Conservation (phyloP, 306 rosid genomes). For the Elaeagnus macrophylla region DNA sequence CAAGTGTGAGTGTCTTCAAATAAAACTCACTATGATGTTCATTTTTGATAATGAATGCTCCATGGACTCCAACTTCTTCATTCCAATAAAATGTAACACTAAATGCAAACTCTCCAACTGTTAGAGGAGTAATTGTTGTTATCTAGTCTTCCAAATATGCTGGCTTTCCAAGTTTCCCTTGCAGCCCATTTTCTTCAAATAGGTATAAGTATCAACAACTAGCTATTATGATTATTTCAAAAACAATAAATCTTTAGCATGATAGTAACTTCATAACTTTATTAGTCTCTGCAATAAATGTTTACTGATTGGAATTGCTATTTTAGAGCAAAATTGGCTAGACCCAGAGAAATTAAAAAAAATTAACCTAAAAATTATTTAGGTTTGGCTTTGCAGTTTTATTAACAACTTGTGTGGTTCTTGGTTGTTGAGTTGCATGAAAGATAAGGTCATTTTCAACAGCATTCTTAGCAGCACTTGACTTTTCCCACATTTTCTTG, state of each 20-base stretch:
- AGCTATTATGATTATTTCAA: neutral
- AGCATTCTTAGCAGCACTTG: too few species aligned
- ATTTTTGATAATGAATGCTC: slow-evolving; percentile 60
- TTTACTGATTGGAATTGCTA: too few species aligned
- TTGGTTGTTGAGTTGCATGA: too few species aligned
- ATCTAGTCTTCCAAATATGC: slow-evolving; percentile 57
- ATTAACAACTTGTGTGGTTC: too few species aligned
- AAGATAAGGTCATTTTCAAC: too few species aligned
- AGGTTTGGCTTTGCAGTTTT: too few species aligned
- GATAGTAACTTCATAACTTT: neutral
- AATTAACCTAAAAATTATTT: too few species aligned
- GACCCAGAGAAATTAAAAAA: too few species aligned
- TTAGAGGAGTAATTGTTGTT: slow-evolving; percentile 26
- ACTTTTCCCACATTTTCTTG: too few species aligned
- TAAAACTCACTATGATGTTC: slow-evolving; percentile 62
- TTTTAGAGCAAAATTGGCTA: too few species aligned
- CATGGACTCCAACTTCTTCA: slow-evolving; percentile 47
- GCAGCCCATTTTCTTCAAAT: slow-evolving; percentile 34
- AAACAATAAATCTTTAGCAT: neutral
- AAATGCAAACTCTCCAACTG: slow-evolving; percentile 47
- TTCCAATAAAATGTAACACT: slow-evolving; percentile 58
- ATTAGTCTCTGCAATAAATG: neutral
- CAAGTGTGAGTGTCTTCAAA: slow-evolving; percentile 51
- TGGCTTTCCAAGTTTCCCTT: slow-evolving; percentile 50
- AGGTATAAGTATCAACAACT: slow-evolving; percentile 1